These are phyloP conservation scores for Kodamaea lidongshanica DNA, from an alignment of 805 yeast genomes.

Conservation along the genomic window DNA sequence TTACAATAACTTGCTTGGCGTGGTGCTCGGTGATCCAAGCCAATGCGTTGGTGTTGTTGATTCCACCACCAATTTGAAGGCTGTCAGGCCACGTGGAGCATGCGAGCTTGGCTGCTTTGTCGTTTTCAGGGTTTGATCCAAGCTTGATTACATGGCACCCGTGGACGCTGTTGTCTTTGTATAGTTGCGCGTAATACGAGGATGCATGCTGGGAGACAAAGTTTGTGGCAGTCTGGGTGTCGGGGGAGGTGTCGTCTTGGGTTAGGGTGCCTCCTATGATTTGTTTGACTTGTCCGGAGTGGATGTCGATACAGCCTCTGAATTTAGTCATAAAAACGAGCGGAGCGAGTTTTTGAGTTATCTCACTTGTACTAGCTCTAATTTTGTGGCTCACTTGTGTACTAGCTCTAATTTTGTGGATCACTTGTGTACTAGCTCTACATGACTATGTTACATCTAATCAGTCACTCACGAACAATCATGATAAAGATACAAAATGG, in stretches of 20 bases:
- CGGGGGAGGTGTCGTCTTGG: slow-evolving; percentile 41
- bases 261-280: slow-evolving; percentile 90
- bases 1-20: slow-evolving; percentile 85
- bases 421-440: too few relatives aligned
- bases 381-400: too few relatives aligned
- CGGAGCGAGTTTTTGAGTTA: not conserved
- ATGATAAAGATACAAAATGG: too few relatives aligned
- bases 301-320: slow-evolving; percentile 94
- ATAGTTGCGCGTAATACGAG: slow-evolving; percentile 66
- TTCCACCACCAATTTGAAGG: slow-evolving; percentile 93
- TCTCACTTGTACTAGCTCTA: too few relatives aligned
- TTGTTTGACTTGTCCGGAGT: slow-evolving; percentile 91
- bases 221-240: slow-evolving; percentile 41
- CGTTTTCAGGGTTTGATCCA: slow-evolving; percentile 72
- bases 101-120: slow-evolving; percentile 75
- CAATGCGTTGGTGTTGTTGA: slow-evolving; percentile 64
- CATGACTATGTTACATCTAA: too few relatives aligned
- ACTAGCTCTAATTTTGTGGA: too few relatives aligned
- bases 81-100: slow-evolving; percentile 63
- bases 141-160: slow-evolving; percentile 94
- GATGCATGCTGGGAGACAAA: slow-evolving; percentile 74
- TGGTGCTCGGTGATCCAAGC: slow-evolving; percentile 64
- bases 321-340: slow-evolving; percentile 64
- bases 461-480: too few relatives aligned
- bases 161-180: slow-evolving; percentile 46